A percentile compares a stretch with the other conserved stretches of the same genome.
Conservation (phyloP, 768 basidiomycete species). For the Boletales sp. region DNA sequence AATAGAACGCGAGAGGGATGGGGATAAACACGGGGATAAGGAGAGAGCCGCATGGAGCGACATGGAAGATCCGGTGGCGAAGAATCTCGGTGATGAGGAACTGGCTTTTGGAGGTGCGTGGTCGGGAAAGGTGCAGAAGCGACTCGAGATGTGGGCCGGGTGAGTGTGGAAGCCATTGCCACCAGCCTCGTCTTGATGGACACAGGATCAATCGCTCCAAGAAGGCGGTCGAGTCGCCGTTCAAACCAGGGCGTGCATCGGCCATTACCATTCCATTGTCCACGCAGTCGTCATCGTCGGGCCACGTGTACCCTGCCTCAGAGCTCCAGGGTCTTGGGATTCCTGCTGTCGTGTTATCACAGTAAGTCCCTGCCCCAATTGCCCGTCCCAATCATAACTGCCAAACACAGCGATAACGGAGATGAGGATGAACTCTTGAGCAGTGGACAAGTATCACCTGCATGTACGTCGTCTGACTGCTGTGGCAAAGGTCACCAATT, state of each 20-base stretch:
- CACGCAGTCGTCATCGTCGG: conserved; percentile 33
- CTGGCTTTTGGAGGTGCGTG: conserved; percentile 33
- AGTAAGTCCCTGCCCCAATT: conserved; percentile 24
- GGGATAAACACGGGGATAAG: conserved; percentile 24
- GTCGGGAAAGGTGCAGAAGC: conserved; percentile 43
- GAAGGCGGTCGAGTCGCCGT: conserved; percentile 22
- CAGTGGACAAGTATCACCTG: conserved; percentile 73
- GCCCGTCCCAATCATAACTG: background rate
- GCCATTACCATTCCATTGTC: conserved; percentile 30
- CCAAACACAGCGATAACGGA: conserved; percentile 20
- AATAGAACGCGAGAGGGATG: conserved; percentile 26
- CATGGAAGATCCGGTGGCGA: conserved; percentile 23
- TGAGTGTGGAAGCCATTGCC: conserved; percentile 19
- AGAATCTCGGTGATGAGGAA: conserved; percentile 29
- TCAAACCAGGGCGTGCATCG: conserved; percentile 22
- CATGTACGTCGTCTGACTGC: conserved; percentile 41
- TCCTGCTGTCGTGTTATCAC: conserved; percentile 39
- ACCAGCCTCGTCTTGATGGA: conserved; percentile 11
- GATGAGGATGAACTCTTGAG: conserved; percentile 71
- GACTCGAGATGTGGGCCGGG: conserved; percentile 49
- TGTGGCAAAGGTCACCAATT: conserved; percentile 8
- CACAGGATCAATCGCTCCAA: conserved; percentile 34
- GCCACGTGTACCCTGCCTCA: conserved; percentile 24
- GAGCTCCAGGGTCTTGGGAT: conserved; percentile 28
- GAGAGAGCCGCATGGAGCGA: conserved; percentile 30